These are phyloP conservation scores for Exutisphaerella laricina DNA, from an alignment of 2,329 filamentous ascomycete genomes.

Conservation along the genomic window DNA sequence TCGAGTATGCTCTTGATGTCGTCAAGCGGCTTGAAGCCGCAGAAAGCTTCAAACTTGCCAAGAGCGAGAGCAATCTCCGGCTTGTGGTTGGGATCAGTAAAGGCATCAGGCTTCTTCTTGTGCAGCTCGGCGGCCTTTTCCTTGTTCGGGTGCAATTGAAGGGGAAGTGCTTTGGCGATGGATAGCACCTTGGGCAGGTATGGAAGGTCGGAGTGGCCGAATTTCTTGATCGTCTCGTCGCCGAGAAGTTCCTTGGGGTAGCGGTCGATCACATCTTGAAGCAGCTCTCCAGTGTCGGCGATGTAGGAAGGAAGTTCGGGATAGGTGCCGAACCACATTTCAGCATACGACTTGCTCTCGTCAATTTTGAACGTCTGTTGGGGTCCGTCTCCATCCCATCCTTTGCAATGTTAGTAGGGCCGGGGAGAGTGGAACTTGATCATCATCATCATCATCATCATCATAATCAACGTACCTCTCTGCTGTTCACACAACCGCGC, in stretches of 20 bases:
- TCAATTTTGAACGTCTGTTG: conserved; percentile 57
- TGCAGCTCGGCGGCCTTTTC: conserved; percentile 60
- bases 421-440: no score
- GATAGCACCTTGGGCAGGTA: conserved; percentile 72
- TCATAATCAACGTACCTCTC: not conserved
- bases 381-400: conserved; percentile 34
- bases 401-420: conserved; percentile 37
- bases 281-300: conserved; percentile 55
- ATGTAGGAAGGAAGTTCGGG: conserved; percentile 63
- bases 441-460: no score
- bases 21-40: conserved; percentile 63
- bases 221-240: conserved; percentile 54
- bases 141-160: conserved; percentile 71
- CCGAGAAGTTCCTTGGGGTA: conserved; percentile 61
- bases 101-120: conserved; percentile 57
- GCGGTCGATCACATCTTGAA: conserved; percentile 59
- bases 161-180: conserved; percentile 66
- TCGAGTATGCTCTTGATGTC: conserved; percentile 56
- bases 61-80: conserved; percentile 72
- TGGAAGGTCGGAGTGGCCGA: conserved; percentile 59
- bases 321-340: conserved; percentile 73
- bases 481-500: conserved; percentile 61
- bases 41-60: conserved; percentile 67
- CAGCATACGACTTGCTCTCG: conserved; percentile 58
- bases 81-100: conserved; percentile 70